phyloP scores from a whole-genome alignment of 1,284 basidiomycete genomes.

The Trichosporon coremiiforme region DNA sequence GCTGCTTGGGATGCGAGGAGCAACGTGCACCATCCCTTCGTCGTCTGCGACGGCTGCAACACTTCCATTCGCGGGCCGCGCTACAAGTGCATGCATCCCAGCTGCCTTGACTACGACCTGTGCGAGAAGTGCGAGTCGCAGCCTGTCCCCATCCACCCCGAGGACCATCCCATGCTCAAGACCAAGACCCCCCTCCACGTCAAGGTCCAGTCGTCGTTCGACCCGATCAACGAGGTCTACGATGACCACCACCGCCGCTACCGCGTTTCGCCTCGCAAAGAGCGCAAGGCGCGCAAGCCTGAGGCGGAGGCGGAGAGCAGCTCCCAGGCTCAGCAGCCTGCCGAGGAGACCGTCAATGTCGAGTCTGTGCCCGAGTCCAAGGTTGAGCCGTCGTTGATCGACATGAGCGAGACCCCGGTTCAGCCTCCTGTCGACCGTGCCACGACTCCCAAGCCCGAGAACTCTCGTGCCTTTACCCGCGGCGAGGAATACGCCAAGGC shows the following conservation, averaged over 20 bases:
- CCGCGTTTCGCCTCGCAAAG: constrained; percentile 16
- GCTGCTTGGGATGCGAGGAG: constrained; percentile 59
- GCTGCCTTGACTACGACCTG: constrained; percentile 80
- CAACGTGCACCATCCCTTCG: constrained; percentile 42
- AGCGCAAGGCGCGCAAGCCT: not conserved
- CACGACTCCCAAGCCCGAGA: constrained; percentile 9
- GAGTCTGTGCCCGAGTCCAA: no score
- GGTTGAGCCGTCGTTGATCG: constrained; percentile 6
- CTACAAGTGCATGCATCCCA: constrained; percentile 71
- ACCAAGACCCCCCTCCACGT: constrained; percentile 60
- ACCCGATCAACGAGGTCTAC: constrained; percentile 32
- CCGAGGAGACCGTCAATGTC: not conserved
- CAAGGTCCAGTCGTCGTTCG: constrained; percentile 40
- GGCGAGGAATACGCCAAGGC: constrained; percentile 30
- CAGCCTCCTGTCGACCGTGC: not conserved
- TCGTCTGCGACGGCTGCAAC: constrained; percentile 54
- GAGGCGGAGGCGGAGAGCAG: constrained; percentile 5
- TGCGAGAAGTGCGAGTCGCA: constrained; percentile 78
- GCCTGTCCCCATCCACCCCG: constrained; percentile 74
- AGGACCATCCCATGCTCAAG: constrained; percentile 76
- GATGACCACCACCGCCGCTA: constrained; percentile 31
- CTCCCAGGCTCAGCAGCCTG: not conserved
- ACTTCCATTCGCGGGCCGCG: constrained; percentile 44
- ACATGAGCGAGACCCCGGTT: not conserved
- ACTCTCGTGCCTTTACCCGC: constrained; percentile 17